Evolutionary conservation across 352 stramenopile species (phyloP).

Genomic region (Pythium dissimile): DNA sequence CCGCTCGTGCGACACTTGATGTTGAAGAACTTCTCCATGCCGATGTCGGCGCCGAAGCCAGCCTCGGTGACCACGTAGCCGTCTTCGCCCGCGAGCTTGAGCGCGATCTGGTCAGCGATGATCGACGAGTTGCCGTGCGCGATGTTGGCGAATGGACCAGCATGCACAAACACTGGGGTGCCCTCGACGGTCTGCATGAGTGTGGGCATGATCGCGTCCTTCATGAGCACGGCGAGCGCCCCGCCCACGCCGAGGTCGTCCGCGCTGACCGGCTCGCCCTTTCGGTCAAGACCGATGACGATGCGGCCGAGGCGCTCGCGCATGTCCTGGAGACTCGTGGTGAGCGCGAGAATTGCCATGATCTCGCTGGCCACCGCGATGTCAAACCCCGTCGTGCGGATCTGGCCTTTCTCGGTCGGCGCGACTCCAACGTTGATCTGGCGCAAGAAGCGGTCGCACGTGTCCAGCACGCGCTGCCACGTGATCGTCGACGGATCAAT

Average conservation of each 20-base stretch:
- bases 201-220: constrained; percentile 96
- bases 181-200: constrained; percentile 98
- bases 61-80: constrained; percentile 97
- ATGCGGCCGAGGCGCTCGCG: constrained; percentile 92
- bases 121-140: constrained; percentile 97
- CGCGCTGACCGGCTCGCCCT: constrained; percentile 90
- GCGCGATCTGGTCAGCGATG: constrained; percentile 95
- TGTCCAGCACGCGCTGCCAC: constrained; percentile 96
- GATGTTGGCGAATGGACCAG: constrained; percentile 98
- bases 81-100: constrained; percentile 93
- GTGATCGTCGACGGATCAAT: constrained; percentile 94
- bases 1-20: constrained; percentile 97
- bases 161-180: constrained; percentile 97
- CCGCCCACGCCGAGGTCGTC: constrained; percentile 97
- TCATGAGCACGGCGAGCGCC: constrained; percentile 97
- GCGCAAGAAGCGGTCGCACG: constrained; percentile 95
- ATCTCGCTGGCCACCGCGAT: constrained; percentile 97
- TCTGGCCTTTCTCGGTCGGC: constrained; percentile 88
- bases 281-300: constrained; percentile 89
- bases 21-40: constrained; percentile 99
- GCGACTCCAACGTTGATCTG: constrained; percentile 89
- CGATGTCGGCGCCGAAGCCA: constrained; percentile 97
- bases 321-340: constrained; percentile 93
- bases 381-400: constrained; percentile 68
- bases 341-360: constrained; percentile 97